These are phyloP conservation scores for Calonectria montana DNA, from an alignment of 2,329 filamentous ascomycete species.

Conservation along the genomic window DNA sequence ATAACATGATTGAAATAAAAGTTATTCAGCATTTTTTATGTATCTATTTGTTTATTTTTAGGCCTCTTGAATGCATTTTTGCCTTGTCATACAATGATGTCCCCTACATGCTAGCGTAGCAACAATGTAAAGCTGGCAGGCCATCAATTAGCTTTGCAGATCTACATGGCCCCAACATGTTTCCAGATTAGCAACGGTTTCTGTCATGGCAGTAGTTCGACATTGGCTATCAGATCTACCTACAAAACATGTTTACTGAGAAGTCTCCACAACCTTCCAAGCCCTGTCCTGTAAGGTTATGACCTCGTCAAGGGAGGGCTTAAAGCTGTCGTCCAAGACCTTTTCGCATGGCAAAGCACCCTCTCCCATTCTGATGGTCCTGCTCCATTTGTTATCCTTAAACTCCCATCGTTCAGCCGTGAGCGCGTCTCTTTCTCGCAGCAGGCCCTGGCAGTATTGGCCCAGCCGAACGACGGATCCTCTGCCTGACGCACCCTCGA, in stretches of 20 bases:
- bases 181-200: neutral
- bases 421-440: conserved; percentile 56
- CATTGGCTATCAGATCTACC: neutral
- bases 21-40: too few species aligned
- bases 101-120: too few species aligned
- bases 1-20: too few species aligned
- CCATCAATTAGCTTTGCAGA: neutral
- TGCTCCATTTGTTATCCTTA: conserved; percentile 48
- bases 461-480: conserved; percentile 68
- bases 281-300: conserved; percentile 38
- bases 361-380: conserved; percentile 49
- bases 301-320: conserved; percentile 27
- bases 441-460: conserved; percentile 65
- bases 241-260: neutral
- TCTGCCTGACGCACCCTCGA: conserved; percentile 39
- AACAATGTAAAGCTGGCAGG: neutral
- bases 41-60: neutral
- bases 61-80: too few species aligned
- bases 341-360: conserved; percentile 49
- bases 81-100: too few species aligned
- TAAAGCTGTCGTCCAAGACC: conserved; percentile 23
- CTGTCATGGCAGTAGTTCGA: neutral
- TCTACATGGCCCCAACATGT: neutral
- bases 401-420: conserved; percentile 68
- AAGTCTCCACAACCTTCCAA: conserved; percentile 51